Base-by-base conservation (phyloP, 2,329 filamentous ascomycete genomes). In the Talaromyces pinophilus region DNA sequence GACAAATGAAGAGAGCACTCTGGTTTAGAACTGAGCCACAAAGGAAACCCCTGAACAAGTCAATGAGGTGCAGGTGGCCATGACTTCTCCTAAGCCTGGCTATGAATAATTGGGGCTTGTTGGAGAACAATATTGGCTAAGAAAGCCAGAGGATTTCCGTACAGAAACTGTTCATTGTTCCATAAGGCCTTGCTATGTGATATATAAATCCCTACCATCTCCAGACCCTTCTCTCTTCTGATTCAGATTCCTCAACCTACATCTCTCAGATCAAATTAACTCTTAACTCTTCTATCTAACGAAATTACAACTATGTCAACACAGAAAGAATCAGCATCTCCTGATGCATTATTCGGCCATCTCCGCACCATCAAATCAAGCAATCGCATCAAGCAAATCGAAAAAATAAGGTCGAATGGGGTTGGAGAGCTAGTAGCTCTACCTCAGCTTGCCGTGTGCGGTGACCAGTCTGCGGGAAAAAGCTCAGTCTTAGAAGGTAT, bases 401-500 rank as follows among this genome's bases (percentile, higher is more conserved):
- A 50, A 11, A 50, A 50, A 17, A 15, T 50, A 5, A 50, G 46
- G 5, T 13, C 46, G 13, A 50, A 50, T 28, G 22, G 46, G 19
- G 28, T 57, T 19, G 52, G 52, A 3, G 52, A 42, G n/a, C 30
- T 25, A 3, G 38, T 59, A 17, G 35, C 48, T 22, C 33, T 64
- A 28, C 42, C 59, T 11, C 59, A 62, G 30, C 17, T 62, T 3
- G 50, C 19, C 5, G 50, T 64, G 4, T 44, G 35, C 25, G 50
- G 50, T 3, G 62, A 64, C 17, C 50, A 64, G 17, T 57, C 62
- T 5, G 28, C 50, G 1, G 62, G 62, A 22, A 64, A 64, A 30
- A 64, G 50, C 7, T 64, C 62, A 1, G 50, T 64, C 4, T 33
- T 48, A 11, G 62, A 64, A 25, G 62, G 46, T 0, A 54, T 63